Conservation (phyloP, 495 filamentous ascomycete genomes). For the Cetradonia linearis region DNA sequence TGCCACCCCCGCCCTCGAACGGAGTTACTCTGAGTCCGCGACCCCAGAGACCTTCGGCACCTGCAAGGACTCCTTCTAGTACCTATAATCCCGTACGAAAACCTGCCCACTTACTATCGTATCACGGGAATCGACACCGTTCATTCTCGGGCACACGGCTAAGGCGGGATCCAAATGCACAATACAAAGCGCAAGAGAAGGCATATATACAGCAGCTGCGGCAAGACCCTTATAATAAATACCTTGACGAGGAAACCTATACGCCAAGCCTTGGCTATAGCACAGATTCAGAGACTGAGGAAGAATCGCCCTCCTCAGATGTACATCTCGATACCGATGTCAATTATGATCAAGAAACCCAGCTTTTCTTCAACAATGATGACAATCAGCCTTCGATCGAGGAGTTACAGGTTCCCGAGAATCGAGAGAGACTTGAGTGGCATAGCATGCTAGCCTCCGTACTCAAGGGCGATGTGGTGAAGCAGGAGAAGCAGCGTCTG, state of each 20-base stretch:
- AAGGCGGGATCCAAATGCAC: slow-evolving; percentile 61
- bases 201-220: slow-evolving; percentile 69
- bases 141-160: slow-evolving; percentile 44
- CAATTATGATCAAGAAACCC: slow-evolving; percentile 81
- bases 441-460: slow-evolving; percentile 95
- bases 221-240: slow-evolving; percentile 62
- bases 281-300: slow-evolving; percentile 79
- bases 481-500: slow-evolving; percentile 91
- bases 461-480: slow-evolving; percentile 90
- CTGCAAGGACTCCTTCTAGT: slow-evolving; percentile 56
- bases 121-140: slow-evolving; percentile 41
- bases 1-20: slow-evolving; percentile 15
- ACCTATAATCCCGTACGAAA: slow-evolving; percentile 69
- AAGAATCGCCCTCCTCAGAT: slow-evolving; percentile 77
- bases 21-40: slow-evolving; percentile 27
- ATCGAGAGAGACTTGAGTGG: slow-evolving; percentile 91
- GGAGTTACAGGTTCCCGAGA: slow-evolving; percentile 77
- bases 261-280: slow-evolving; percentile 53
- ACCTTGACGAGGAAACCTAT: slow-evolving; percentile 64
- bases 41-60: slow-evolving; percentile 49
- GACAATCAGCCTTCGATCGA: slow-evolving; percentile 80
- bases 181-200: slow-evolving; percentile 72
- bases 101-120: slow-evolving; percentile 50
- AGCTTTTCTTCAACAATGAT: slow-evolving; percentile 79
- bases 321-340: slow-evolving; percentile 65